Conservation (phyloP, 2,329 filamentous ascomycete species). For the Verticillium longisporum region DNA sequence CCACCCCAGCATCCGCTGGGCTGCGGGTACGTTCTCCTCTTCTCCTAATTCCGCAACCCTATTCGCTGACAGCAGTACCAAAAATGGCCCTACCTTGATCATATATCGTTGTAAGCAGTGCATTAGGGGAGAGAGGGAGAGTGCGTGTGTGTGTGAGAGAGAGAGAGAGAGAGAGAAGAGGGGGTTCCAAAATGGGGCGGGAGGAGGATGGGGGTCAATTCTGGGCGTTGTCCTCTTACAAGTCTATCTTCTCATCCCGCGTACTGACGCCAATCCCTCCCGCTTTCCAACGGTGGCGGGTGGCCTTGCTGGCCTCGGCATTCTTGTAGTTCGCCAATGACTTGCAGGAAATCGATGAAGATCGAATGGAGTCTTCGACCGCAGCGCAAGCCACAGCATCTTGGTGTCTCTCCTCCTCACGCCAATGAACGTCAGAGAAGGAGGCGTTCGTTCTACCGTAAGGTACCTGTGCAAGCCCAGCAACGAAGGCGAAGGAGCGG, state of each 20-base stretch:
- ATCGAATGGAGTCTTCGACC: background rate
- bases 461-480: background rate
- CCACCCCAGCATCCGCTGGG: background rate
- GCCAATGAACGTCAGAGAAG: background rate
- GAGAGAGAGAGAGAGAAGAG: background rate
- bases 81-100: background rate
- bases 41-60: background rate
- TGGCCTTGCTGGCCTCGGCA: background rate
- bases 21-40: background rate
- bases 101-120: background rate
- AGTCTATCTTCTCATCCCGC: background rate
- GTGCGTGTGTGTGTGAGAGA: background rate
- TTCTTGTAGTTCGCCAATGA: background rate
- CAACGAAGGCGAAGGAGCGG: background rate
- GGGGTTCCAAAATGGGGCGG: background rate
- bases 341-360: background rate
- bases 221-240: background rate
- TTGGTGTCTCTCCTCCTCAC: background rate
- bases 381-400: background rate
- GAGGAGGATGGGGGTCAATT: background rate
- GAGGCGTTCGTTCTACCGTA: background rate
- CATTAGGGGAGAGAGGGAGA: background rate
- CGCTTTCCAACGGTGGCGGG: background rate
- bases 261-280: background rate
- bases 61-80: background rate